Base-by-base conservation (phyloP, 1,139 yeast species). In the Candida albicans region DNA sequence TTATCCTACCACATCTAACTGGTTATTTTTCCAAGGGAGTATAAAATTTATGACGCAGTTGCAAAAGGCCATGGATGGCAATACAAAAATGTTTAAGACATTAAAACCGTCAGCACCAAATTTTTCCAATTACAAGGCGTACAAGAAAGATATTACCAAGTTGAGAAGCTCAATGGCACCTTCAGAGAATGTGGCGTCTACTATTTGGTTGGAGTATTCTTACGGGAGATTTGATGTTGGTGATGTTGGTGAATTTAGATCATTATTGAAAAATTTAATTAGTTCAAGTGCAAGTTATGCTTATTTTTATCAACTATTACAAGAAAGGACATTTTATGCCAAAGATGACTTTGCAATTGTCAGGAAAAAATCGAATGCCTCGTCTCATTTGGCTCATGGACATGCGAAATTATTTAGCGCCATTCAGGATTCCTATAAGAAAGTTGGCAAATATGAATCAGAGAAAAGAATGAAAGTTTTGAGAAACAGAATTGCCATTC, bases 1-100 rank as follows among this genome's bases (percentile, higher is more conserved):
- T 1, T 68, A 61, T 45, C 75, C 75, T 0, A 51, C 54, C n/a
- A 62, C 73, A 4, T 57, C 73, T 4, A 60, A 55, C 39, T 57
- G 41, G 47, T 52, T 48, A 29, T 65, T 56, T 43, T 52, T 66
- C 30, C 47, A 49, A 8, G 64, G 62, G 2, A 42, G 53, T 11
- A 35, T 49, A 1, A 53, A 49, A 8, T 45, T 57, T 3, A 42
- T 65, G 27, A 46, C 46, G 25, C 48, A 44, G 1, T 46, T 67
- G 6, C 45, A 48, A 18, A 45, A 39, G 1, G 53, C 61, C 2
- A 51, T 53, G 15, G 46, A 50, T 4, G 57, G 60, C 33, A 64
- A 69, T 39, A 39, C 53, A 4, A 46, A 59, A 7, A 60, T 67
- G 39, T 56, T 67, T 40, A 45, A 46, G 8, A 44, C 70, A 0